A percentile compares a stretch with the other conserved stretches of the same genome.
Evolutionary conservation across 768 basidiomycete genomes (phyloP).

Genomic region (Kwoniella sp.): DNA sequence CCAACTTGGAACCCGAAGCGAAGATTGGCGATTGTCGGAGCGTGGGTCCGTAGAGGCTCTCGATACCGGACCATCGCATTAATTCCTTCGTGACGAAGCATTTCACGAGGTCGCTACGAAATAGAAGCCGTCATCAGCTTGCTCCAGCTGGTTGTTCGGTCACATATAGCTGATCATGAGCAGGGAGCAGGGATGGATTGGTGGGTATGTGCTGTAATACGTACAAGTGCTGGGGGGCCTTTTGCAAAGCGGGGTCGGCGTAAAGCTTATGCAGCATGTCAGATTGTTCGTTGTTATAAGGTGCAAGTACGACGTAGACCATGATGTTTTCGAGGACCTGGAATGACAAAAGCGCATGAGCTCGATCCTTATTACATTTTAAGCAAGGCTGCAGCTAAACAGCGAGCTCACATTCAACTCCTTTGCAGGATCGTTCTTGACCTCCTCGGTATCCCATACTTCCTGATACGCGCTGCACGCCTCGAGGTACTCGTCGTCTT

Average conservation of each 20-base stretch:
- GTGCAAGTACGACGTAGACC: constrained; percentile 88
- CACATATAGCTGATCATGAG: too few relatives aligned
- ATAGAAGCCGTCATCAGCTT: too few relatives aligned
- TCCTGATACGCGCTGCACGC: constrained; percentile 94
- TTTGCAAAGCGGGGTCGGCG: constrained; percentile 73
- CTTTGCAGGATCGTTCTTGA: constrained; percentile 72
- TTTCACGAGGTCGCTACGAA: constrained; percentile 80
- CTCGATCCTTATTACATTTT: background rate
- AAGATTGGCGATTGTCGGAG: constrained; percentile 81
- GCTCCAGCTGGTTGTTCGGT: background rate
- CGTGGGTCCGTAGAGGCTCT: constrained; percentile 79
- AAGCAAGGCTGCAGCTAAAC: background rate
- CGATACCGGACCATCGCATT: constrained; percentile 96
- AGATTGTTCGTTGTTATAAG: constrained; percentile 94
- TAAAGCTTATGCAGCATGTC: constrained; percentile 91
- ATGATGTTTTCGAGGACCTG: constrained; percentile 89
- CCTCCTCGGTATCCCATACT: constrained; percentile 94
- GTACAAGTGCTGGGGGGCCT: constrained; percentile 81
- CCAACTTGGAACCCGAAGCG: constrained; percentile 58
- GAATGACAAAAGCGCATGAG: constrained; percentile 5
- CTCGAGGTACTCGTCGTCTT: constrained; percentile 81
- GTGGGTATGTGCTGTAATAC: constrained; percentile 37
- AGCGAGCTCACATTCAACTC: constrained; percentile 49
- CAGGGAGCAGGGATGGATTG: background rate
- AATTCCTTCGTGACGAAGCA: constrained; percentile 89